Base-by-base conservation (phyloP, 805 yeast species). In the Saturnispora halmiae region DNA sequence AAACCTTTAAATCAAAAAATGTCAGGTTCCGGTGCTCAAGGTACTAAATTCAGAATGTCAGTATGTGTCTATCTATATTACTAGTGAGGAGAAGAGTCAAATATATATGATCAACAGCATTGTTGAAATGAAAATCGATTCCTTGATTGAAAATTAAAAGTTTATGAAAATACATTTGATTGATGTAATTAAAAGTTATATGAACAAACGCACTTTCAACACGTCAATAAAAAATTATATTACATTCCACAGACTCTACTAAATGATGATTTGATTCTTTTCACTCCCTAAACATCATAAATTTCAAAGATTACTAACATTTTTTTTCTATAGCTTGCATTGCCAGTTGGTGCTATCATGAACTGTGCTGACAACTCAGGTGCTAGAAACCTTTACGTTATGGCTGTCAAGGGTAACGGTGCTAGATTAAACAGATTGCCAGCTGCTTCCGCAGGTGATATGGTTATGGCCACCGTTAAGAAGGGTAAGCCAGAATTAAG, bases 401-500 rank as follows among this genome's bases (percentile, higher is more conserved):
- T 92, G 67, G 90, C 99, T 76, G 99, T 92, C 67, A 92, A 90
- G 79, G 97, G 97, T 67, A 70, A 77, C 68, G 98, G 98, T 81
- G 96, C 98, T 61, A 88, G 97, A 82, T 82, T 92, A 69, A 94
- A 90, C 90, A 92, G 98, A 82, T 82, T 92, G 64, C 99, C 99
- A 71, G 98, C 98, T 66, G 98, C 97, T 61, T 87, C 97, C 64
- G 90, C 92, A 61, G 99, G 99, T 79, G 99, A 94, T 75, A 86
- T 86, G 95, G 95, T 85, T 66, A 85, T 85, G 90, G 84, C 98
- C 64, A 92, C 99, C 63, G 99, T 92, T 70, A 92, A 92, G 86
- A 92, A 94, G 78, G 99, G 99, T 84, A 92, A 92, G 87, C 99
- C 99, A 71, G 99, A 92, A 77, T 86, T 92, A 71, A 88, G 99